Conservation (phyloP, 352 stramenopile genomes). For the Phytophthora sp. region DNA sequence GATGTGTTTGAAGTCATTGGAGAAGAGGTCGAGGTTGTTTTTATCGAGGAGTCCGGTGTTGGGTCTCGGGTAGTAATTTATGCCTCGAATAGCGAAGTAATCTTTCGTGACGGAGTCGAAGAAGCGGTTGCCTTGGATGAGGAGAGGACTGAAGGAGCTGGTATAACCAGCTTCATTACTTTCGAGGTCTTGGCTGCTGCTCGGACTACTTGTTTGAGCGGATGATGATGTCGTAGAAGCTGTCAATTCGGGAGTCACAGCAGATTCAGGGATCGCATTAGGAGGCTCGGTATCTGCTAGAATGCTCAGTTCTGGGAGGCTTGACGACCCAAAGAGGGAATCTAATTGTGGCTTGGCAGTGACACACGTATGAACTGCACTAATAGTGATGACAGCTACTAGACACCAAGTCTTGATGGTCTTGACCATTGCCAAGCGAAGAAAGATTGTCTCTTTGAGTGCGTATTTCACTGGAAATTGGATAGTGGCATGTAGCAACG, state of each 20-base stretch:
- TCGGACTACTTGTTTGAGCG: background rate
- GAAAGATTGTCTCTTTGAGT: background rate
- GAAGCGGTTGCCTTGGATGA: slow-evolving; percentile 81
- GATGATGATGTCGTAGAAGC: background rate
- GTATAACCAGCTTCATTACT: slow-evolving; percentile 19
- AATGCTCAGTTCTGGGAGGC: slow-evolving; percentile 22
- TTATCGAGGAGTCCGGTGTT: slow-evolving; percentile 67
- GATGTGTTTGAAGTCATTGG: slow-evolving; percentile 67
- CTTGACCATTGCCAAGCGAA: slow-evolving; percentile 19
- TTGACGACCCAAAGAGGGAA: background rate
- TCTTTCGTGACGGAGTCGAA: slow-evolving; percentile 75
- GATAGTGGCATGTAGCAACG: slow-evolving; percentile 12
- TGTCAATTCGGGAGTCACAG: background rate
- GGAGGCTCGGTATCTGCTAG: background rate
- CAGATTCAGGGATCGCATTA: background rate
- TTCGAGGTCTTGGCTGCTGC: background rate
- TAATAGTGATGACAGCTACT: background rate
- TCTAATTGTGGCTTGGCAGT: background rate
- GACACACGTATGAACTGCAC: background rate
- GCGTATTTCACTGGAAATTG: slow-evolving; percentile 34
- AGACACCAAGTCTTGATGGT: slow-evolving; percentile 11
- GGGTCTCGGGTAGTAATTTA: slow-evolving; percentile 89
- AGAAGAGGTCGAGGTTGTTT: slow-evolving; percentile 89
- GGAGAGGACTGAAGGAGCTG: slow-evolving; percentile 30
- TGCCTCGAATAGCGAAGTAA: slow-evolving; percentile 75